phyloP scores from a whole-genome alignment of 2,329 filamentous ascomycete genomes.

The Ophiocordyceps robertsii region DNA sequence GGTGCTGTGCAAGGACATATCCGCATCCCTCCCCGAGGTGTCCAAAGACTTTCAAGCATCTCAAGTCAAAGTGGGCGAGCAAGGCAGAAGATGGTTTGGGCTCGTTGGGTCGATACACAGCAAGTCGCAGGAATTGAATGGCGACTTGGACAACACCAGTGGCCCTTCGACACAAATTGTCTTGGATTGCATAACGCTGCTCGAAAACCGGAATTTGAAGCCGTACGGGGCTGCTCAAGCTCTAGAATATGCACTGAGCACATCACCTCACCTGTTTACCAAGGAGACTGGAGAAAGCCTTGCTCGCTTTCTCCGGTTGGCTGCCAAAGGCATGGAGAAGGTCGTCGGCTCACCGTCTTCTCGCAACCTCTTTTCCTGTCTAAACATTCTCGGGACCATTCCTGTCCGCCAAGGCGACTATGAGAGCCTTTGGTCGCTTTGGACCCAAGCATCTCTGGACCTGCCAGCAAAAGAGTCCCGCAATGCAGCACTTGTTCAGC shows the following conservation, averaged over 20 bases:
- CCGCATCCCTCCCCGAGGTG: constrained; percentile 66
- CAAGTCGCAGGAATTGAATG: constrained; percentile 10
- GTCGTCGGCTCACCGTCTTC: constrained; percentile 59
- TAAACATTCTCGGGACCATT: constrained; percentile 41
- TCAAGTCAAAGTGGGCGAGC: constrained; percentile 52
- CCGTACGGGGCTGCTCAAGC: constrained; percentile 40
- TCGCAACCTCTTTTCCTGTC: constrained; percentile 48
- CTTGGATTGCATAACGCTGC: constrained; percentile 24
- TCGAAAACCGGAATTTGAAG: constrained; percentile 40
- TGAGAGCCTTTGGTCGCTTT: constrained; percentile 28
- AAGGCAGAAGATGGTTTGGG: constrained; percentile 55
- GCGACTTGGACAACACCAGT: constrained; percentile 14
- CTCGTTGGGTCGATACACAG: constrained; percentile 34
- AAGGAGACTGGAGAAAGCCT: constrained; percentile 20
- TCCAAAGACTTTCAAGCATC: constrained; percentile 64
- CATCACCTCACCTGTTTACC: constrained; percentile 27
- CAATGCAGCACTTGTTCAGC: constrained; percentile 22
- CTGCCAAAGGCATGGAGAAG: constrained; percentile 40
- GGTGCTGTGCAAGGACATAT: constrained; percentile 51
- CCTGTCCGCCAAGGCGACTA: constrained; percentile 23
- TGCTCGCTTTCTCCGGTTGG: constrained; percentile 28
- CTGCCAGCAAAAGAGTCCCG: constrained; percentile 10
- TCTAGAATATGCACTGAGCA: constrained; percentile 24
- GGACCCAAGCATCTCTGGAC: constrained; percentile 27
- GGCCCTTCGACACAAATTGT: constrained; percentile 16